Conservation (phyloP, 208 protist species). For the Naegleria fowleri region DNA sequence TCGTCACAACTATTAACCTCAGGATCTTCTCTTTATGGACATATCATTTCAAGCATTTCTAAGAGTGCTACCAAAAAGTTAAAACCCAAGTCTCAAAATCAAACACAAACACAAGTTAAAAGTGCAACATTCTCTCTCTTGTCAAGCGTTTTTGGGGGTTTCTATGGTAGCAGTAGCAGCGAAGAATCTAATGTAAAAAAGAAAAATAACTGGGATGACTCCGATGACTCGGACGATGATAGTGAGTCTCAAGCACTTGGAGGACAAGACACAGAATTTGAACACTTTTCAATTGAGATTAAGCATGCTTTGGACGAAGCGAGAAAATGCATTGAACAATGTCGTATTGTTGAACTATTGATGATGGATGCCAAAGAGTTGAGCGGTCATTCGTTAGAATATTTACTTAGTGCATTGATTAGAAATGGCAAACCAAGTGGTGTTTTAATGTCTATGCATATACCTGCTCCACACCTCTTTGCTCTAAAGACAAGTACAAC, state of each 20-base stretch:
- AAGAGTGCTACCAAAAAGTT: not conserved
- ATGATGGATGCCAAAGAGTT: not conserved
- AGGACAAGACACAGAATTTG: not conserved
- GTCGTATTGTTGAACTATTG: slow-evolving; percentile 14
- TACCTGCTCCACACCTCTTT: not conserved
- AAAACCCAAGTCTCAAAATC: not conserved
- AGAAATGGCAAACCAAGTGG: not conserved
- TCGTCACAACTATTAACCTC: not conserved
- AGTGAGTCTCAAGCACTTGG: not conserved
- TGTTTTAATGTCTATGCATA: not conserved
- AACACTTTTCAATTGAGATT: not conserved
- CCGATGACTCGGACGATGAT: not conserved
- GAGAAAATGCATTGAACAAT: slow-evolving; percentile 11
- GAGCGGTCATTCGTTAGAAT: not conserved
- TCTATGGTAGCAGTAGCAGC: not conserved
- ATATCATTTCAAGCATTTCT: not conserved
- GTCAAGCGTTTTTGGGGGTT: not conserved
- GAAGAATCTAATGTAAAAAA: not conserved
- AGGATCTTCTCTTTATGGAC: not conserved
- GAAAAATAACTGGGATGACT: not conserved
- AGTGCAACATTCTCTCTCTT: not conserved
- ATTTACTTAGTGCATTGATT: not conserved
- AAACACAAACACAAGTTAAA: not conserved
- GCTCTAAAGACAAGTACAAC: not conserved
- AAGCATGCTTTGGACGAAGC: not conserved